phyloP scores from a whole-genome alignment of 2,329 filamentous ascomycete species.

The Lecanoromycetidae sp. region DNA sequence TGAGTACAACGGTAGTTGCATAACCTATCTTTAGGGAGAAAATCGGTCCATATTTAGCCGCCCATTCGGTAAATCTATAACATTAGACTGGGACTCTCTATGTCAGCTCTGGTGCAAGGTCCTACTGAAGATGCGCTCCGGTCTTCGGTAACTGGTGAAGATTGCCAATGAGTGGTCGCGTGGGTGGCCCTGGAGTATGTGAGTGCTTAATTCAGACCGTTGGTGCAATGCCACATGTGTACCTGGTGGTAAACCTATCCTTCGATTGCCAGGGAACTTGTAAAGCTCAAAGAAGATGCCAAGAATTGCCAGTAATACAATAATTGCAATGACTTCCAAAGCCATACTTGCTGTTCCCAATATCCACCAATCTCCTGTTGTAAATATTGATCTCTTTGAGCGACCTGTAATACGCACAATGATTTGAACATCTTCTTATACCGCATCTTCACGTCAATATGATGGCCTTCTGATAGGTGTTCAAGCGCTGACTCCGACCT shows the following conservation, averaged over 20 bases:
- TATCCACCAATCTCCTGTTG: not conserved
- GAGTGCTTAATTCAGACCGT: not conserved
- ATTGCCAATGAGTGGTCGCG: conserved; percentile 33
- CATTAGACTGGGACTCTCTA: not conserved
- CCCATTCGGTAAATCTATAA: conserved; percentile 34
- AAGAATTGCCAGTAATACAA: not conserved
- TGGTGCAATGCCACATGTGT: not conserved
- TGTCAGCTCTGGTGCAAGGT: not conserved
- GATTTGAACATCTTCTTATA: not conserved
- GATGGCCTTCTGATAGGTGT: not conserved
- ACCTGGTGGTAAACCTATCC: not conserved
- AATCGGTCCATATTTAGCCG: conserved; percentile 32
- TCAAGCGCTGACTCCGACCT: not conserved
- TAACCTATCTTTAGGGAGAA: conserved; percentile 34
- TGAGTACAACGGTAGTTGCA: conserved; percentile 32
- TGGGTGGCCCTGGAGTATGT: conserved; percentile 26
- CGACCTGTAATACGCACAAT: not conserved
- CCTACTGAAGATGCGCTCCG: conserved; percentile 17
- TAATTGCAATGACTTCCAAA: not conserved
- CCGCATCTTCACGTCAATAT: not conserved
- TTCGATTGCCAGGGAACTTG: not conserved
- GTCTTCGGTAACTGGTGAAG: conserved; percentile 29
- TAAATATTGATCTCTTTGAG: not conserved
- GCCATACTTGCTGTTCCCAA: not conserved
- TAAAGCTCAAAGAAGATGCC: not conserved